Percentiles rank a stretch among this genome's conserved stretches.
These are phyloP conservation scores for Parathielavia hyrcaniae DNA, from an alignment of 495 filamentous ascomycete species.

Conservation along the genomic window DNA sequence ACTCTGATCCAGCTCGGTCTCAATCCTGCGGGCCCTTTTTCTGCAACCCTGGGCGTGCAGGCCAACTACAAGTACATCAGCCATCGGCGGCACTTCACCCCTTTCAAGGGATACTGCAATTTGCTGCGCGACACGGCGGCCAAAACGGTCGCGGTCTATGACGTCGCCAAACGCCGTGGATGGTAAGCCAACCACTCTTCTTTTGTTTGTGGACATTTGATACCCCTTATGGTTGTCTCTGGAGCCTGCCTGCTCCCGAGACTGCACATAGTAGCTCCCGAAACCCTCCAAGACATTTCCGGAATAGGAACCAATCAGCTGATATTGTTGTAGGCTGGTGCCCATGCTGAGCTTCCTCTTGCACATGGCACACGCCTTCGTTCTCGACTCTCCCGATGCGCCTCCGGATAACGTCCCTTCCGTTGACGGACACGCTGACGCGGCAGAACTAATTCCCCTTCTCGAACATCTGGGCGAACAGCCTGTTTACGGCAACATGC, in stretches of 20 bases:
- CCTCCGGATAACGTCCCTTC: background rate
- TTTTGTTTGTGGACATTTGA: no score
- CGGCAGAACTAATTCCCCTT: background rate
- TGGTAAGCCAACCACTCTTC: no score
- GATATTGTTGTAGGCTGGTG: no score
- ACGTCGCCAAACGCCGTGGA: background rate
- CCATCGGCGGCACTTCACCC: background rate
- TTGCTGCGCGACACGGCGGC: background rate
- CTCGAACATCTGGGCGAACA: background rate
- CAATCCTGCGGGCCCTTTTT: background rate
- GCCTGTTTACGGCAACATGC: background rate
- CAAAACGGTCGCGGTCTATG: background rate
- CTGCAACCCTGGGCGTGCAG: background rate
- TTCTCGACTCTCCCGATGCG: background rate
- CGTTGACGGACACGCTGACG: background rate
- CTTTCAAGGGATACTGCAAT: background rate
- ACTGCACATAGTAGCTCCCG: no score
- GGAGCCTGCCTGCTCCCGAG: no score
- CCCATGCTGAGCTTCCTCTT: background rate
- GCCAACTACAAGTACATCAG: background rate
- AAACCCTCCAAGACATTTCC: no score
- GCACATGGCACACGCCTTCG: background rate
- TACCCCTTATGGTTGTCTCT: no score
- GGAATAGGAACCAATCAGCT: no score
- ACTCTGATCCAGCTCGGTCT: background rate